Evolutionary conservation across 225 moss, liverwort and hornwort genomes (phyloP), one percentile per base, ranked within the genome.

Genomic region (Physcomitrellopsis africana): DNA sequence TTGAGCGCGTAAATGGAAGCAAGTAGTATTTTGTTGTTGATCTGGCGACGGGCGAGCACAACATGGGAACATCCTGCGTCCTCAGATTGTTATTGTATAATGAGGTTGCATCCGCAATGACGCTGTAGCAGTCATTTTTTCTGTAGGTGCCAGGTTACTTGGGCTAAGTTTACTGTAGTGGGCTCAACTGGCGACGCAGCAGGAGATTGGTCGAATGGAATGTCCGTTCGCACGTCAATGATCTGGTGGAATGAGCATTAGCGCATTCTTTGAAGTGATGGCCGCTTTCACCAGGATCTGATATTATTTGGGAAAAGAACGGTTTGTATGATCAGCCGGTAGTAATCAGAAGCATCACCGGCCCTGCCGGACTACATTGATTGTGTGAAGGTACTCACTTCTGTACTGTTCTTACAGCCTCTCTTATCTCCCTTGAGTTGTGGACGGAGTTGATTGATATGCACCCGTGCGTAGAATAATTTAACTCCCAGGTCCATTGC

Each of bases 361-460:
- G 24, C 8, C 11, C 24, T 9, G 45, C 70, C 45, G 16, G 19
- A 26, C 44, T 45, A 44, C 32, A 11, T 56, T 47, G 59, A 26
- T 60, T 17, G 44, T 45, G 58, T 59, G 71, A 27, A 37, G 71
- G 23, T 45, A 27, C 47, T 12, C 26, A 10, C 46, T 27, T 47
- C 24, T 59, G 59, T 59, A 19, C 65, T 75, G 57, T 75, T 42
- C 20, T 27, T 42, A 65, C 64, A 65, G 43, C 47, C 23, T 79
- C 42, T 56, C 26, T 16, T 16, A 56, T 63, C 73, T 37, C 11
- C 7, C 20, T 64, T 51, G 49, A 15, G 64, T 41, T 65, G 23
- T 51, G 65, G 65, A 70, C 70, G 75, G 65, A 65, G 57, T 80
- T 57, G 27, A 20, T 65, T 70, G 65, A 65, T 44, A 68, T 68